A percentile compares a stretch with the other conserved stretches of the same genome.
Conservation (phyloP, 2,329 filamentous ascomycete species). For the Rutstroemia sp. region DNA sequence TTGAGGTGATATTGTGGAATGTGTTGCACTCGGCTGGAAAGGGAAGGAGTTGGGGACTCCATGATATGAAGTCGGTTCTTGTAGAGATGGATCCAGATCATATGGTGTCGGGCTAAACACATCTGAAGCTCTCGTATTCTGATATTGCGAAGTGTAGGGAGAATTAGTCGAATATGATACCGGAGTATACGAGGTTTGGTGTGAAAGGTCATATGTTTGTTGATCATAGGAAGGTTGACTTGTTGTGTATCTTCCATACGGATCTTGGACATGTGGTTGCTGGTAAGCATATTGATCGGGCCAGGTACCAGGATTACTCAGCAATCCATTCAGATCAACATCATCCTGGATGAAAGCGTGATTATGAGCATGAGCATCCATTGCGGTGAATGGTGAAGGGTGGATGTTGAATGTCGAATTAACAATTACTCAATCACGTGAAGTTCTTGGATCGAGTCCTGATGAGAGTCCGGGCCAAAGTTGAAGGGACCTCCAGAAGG, state of each 20-base stretch:
- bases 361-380: slow-evolving; percentile 24
- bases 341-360: slow-evolving; percentile 24
- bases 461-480: no score
- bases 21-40: slow-evolving; percentile 14
- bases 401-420: neutral
- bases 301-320: slow-evolving; percentile 21
- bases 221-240: slow-evolving; percentile 20
- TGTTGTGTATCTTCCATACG: slow-evolving; percentile 19
- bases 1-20: slow-evolving; percentile 25
- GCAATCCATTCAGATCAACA: slow-evolving; percentile 24
- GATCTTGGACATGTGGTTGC: slow-evolving; percentile 13
- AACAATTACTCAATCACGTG: neutral
- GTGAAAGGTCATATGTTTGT: slow-evolving; percentile 17
- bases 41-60: slow-evolving; percentile 22
- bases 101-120: slow-evolving; percentile 20
- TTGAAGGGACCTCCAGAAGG: no score
- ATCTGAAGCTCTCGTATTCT: slow-evolving; percentile 21
- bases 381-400: slow-evolving; percentile 4
- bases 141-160: slow-evolving; percentile 24
- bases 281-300: slow-evolving; percentile 22
- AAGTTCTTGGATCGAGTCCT: neutral
- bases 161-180: slow-evolving; percentile 21
- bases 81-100: slow-evolving; percentile 24
- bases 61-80: slow-evolving; percentile 18
- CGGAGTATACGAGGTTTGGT: slow-evolving; percentile 21